These are phyloP conservation scores for Gossypium turneri DNA, from an alignment of 345 rosid genomes.

Conservation along the genomic window DNA sequence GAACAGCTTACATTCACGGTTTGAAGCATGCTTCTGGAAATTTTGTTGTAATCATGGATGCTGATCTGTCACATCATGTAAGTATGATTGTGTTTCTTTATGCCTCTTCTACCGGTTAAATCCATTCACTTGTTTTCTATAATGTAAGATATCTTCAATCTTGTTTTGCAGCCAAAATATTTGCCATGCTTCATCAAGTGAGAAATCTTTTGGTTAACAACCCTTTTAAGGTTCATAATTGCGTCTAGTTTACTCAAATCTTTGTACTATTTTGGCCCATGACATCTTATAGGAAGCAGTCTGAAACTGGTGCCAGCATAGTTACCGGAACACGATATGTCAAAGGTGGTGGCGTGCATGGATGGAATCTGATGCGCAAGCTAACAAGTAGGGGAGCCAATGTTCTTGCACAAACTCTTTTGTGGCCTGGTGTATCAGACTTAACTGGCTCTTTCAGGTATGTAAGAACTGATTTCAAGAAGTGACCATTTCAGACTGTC, in stretches of 20 bases:
- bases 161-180: conserved; percentile 83
- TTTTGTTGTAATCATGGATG: conserved; percentile 94
- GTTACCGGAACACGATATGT: conserved; percentile 91
- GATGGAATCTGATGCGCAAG: conserved; percentile 97
- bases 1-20: conserved; percentile 89
- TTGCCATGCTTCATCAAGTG: conserved; percentile 90
- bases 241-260: conserved; percentile 11
- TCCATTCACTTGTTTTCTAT: background rate
- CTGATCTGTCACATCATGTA: conserved; percentile 99
- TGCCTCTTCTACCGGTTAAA: background rate
- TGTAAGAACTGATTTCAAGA: conserved; percentile 6
- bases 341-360: conserved; percentile 86
- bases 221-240: conserved; percentile 1
- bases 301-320: conserved; percentile 84
- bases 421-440: conserved; percentile 98
- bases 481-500: background rate
- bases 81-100: conserved; percentile 23
- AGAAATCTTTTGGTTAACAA: conserved; percentile 23
- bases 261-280: conserved; percentile 11
- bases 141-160: conserved; percentile 8
- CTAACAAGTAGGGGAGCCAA: conserved; percentile 96
- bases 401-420: conserved; percentile 86
- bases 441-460: conserved; percentile 96
- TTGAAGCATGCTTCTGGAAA: conserved; percentile 88
- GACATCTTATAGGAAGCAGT: conserved; percentile 60